These are phyloP conservation scores for Rhynchospora breviuscula DNA, from an alignment of 176 grass and related monocot genomes.

Conservation along the genomic window DNA sequence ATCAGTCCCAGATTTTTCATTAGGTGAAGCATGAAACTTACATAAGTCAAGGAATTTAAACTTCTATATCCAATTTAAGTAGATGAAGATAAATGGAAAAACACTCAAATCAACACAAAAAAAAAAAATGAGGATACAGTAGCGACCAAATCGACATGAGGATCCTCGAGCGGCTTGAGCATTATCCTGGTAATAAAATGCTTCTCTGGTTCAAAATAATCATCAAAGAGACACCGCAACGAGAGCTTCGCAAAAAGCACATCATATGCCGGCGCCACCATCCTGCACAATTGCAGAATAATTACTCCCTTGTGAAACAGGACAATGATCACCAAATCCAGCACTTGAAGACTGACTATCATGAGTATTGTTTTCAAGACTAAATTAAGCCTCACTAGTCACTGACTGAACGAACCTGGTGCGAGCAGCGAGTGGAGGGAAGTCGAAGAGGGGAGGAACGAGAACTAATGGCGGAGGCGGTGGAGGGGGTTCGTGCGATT, in stretches of 20 bases:
- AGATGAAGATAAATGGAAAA: not conserved
- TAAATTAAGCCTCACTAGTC: not conserved
- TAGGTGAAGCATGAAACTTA: constrained; percentile 52
- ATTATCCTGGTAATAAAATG: constrained; percentile 57
- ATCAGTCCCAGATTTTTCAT: constrained; percentile 42
- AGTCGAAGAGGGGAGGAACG: constrained; percentile 93
- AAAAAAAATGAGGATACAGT: constrained; percentile 50
- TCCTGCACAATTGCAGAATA: constrained; percentile 31
- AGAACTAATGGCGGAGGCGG: constrained; percentile 87
- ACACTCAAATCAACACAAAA: not conserved
- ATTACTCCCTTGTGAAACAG: not conserved
- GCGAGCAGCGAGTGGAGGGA: constrained; percentile 81
- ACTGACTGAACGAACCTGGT: constrained; percentile 48
- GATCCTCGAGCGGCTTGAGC: constrained; percentile 76
- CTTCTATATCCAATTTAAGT: not conserved
- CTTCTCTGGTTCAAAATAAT: constrained; percentile 76
- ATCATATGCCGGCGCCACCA: constrained; percentile 75
- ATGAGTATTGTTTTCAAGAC: not conserved
- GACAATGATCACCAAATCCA: no score
- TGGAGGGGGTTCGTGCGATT: constrained; percentile 49
- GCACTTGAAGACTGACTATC: not conserved
- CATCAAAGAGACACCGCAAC: constrained; percentile 58
- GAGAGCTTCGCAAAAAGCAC: constrained; percentile 85
- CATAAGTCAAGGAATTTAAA: constrained; percentile 40
- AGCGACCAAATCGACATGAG: constrained; percentile 70